phyloP scores from a whole-genome alignment of 2,329 filamentous ascomycete genomes.

The Triangularia verruculosa region DNA sequence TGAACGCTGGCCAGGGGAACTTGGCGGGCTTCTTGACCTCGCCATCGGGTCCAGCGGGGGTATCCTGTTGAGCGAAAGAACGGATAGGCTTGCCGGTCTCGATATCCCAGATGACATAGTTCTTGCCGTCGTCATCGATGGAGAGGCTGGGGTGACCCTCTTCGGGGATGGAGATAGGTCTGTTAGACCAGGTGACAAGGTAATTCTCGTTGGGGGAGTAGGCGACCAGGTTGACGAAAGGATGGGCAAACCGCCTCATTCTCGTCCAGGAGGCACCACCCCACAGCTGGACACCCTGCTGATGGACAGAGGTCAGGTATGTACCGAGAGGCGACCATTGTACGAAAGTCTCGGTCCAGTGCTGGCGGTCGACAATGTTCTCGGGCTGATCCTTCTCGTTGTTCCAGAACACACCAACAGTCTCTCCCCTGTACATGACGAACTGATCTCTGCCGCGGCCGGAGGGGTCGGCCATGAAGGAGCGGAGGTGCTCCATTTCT shows the following conservation, averaged over 20 bases:
- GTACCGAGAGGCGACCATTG: conserved; percentile 97
- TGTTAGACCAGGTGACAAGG: conserved; percentile 93
- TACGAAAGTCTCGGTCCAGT: conserved; percentile 98
- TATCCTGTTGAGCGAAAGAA: conserved; percentile 88
- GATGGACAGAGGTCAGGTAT: conserved; percentile 90
- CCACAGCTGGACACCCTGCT: conserved; percentile 96
- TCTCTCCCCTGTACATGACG: conserved; percentile 87
- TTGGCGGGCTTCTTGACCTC: conserved; percentile 73
- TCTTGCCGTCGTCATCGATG: conserved; percentile 95
- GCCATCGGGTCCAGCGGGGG: conserved; percentile 60
- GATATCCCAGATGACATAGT: conserved; percentile 98
- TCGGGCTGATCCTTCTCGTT: conserved; percentile 91
- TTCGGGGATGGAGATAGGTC: conserved; percentile 88
- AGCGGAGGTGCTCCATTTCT: conserved; percentile 91
- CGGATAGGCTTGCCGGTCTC: conserved; percentile 84
- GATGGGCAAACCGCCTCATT: conserved; percentile 90
- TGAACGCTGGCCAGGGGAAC: conserved; percentile 97
- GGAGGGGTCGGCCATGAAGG: conserved; percentile 80
- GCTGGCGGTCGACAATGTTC: conserved; percentile 81
- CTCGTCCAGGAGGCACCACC: conserved; percentile 85
- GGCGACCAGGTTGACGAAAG: conserved; percentile 91
- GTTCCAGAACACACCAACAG: conserved; percentile 96
- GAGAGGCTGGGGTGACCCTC: conserved; percentile 78
- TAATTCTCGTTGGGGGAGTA: conserved; percentile 94
- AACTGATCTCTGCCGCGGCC: conserved; percentile 90